Base-by-base conservation (phyloP, 495 filamentous ascomycete species). In the Aspergillus nanangensis region DNA sequence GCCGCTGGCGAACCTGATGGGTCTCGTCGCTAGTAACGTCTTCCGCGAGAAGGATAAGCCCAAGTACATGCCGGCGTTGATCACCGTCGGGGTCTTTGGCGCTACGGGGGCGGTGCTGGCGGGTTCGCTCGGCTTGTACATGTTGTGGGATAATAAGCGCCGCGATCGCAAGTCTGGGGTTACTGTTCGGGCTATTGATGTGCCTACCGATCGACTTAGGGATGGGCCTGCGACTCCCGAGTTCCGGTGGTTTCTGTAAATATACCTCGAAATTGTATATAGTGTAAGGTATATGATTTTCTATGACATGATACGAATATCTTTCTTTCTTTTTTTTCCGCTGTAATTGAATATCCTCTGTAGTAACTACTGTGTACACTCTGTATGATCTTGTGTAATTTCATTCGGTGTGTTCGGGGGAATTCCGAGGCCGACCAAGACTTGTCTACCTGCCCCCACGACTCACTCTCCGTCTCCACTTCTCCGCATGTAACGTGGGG, bases 1-100 rank as follows among this genome's bases (percentile, higher is more conserved):
- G 0, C 86, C 87, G 0, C 60, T 88, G 7, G 86, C 86, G 2
- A 90, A 90, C 38, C 65, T 90, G n/a, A 90, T 90, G 86, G 87
- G 87, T 13, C 60, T 92, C 3, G 84, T 90, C 2, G 71, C 72
- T 11, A 81, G 76, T 41, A 88, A 90, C 52, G 82, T 88, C 52
- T 92, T 92, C 69, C 78, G 77, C n/a, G 66, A 67, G 10, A 60
- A 84, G 49, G 84, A 88, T 51, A 75, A 77, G 13, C 87, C 87
- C 0, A 82, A 87, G 50, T 90, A 92, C 47, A 72, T 83, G 25
- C 85, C 86, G 0, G 86, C 87, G 1, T 62, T 90, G 42, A 76
- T 82, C 37, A 90, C 85, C 0, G 86, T 86, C 1, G 86, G 82
- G 1, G 80, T 77, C 3, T 90, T 90, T 56, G 86, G 87, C 0